phyloP scores from a whole-genome alignment of 148 eudicot genomes.

The Persicaria maculosa region DNA sequence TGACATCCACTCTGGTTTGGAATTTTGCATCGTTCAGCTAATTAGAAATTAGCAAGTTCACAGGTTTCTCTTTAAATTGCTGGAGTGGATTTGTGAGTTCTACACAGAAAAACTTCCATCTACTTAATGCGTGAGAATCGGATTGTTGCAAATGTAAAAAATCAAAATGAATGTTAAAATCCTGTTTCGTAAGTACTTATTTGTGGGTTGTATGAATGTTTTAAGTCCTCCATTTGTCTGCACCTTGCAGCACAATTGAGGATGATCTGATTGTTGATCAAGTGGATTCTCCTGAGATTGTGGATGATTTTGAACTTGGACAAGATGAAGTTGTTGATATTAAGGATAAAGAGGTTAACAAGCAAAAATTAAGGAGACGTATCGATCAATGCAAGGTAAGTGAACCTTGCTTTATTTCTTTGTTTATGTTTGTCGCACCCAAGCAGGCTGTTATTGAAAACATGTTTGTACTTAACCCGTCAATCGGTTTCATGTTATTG shows the following conservation, averaged over 20 bases:
- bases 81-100: not conserved
- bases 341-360: conserved; percentile 78
- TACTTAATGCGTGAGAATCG: not conserved
- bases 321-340: conserved; percentile 91
- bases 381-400: conserved; percentile 68
- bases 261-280: conserved; percentile 85
- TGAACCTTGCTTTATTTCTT: not conserved
- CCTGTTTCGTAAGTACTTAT: not conserved
- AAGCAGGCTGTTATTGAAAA: not conserved
- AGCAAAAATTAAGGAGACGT: conserved; percentile 70
- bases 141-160: not conserved
- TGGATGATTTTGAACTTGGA: conserved; percentile 92
- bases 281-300: conserved; percentile 70
- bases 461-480: not conserved
- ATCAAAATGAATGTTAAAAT: not conserved
- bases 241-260: conserved; percentile 69
- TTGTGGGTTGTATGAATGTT: not conserved
- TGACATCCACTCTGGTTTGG: too few relatives aligned
- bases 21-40: too few relatives aligned
- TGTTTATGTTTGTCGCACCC: not conserved
- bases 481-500: not conserved
- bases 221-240: not conserved
- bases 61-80: not conserved
- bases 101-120: not conserved
- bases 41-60: not conserved